Conservation (phyloP, 768 basidiomycete genomes). For the Sporobolomyces pararoseus region DNA sequence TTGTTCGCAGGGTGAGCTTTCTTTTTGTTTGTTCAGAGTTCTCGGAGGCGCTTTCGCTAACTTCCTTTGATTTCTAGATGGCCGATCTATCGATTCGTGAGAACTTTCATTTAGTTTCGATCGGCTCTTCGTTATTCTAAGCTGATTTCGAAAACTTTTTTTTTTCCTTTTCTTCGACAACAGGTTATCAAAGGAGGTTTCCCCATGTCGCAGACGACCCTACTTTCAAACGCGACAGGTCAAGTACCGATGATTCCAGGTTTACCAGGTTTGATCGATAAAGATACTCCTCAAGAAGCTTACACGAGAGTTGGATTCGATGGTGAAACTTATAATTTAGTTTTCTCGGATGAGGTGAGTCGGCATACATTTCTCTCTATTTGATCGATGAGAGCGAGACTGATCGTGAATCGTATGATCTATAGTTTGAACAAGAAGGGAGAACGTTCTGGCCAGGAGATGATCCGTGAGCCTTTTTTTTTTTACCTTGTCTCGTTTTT, state of each 20-base stretch:
- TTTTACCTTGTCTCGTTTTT: not conserved
- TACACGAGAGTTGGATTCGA: slow-evolving; percentile 66
- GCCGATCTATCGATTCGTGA: slow-evolving; percentile 64
- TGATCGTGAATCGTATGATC: too few relatives aligned
- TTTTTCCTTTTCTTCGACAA: not conserved
- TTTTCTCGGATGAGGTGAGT: slow-evolving; percentile 77
- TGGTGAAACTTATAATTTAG: slow-evolving; percentile 70
- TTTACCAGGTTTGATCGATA: slow-evolving; percentile 63
- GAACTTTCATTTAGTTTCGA: too few relatives aligned
- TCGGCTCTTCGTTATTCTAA: too few relatives aligned
- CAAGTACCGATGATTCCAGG: slow-evolving; percentile 55
- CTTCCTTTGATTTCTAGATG: slow-evolving; percentile 50
- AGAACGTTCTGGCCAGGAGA: slow-evolving; percentile 62
- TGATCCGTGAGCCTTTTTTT: slow-evolving; percentile 4
- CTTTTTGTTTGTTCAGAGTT: not conserved
- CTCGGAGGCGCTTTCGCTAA: not conserved
- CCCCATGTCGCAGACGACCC: not conserved
- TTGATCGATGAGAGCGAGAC: not conserved
- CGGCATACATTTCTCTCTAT: too few relatives aligned
- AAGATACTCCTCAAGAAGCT: slow-evolving; percentile 64
- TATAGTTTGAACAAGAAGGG: slow-evolving; percentile 64
- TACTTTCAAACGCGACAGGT: slow-evolving; percentile 61
- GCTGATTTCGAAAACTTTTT: not conserved
- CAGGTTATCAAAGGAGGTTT: slow-evolving; percentile 67
- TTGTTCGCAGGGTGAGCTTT: slow-evolving; percentile 67